Evolutionary conservation across 192 early-diverging fungal genomes (phyloP).

Genomic region (Umbelopsis ramanniana): DNA sequence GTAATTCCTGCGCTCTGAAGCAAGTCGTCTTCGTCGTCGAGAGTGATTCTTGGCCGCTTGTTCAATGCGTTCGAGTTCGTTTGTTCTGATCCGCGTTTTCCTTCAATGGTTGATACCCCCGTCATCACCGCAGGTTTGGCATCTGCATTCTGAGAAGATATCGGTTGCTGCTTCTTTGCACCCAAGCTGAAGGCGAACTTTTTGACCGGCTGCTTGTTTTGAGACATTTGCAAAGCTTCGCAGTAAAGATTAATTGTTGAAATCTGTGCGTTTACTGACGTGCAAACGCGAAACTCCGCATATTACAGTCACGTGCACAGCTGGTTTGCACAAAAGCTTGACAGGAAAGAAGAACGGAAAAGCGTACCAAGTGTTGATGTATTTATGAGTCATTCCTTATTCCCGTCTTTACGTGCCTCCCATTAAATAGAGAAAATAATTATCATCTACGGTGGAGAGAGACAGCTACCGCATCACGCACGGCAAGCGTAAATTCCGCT

Average conservation of each 20-base stretch:
- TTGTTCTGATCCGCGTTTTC: slow-evolving; percentile 1
- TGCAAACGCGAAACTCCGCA: too few species aligned
- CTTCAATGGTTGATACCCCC: not conserved
- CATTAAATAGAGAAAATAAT: too few species aligned
- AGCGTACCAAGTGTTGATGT: too few species aligned
- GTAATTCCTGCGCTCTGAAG: slow-evolving; percentile 41
- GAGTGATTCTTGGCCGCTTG: slow-evolving; percentile 28
- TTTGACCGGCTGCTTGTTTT: slow-evolving; percentile 11
- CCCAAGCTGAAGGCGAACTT: slow-evolving; percentile 19
- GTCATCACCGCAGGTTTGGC: not conserved
- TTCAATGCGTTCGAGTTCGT: not conserved
- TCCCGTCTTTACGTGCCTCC: too few species aligned
- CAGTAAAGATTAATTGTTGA: not conserved
- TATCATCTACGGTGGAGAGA: too few species aligned
- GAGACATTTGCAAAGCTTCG: not conserved
- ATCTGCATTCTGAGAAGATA: not conserved
- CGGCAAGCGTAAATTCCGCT: not conserved
- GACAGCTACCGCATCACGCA: too few species aligned
- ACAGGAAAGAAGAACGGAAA: too few species aligned
- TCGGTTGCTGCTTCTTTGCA: not conserved
- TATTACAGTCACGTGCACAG: too few species aligned
- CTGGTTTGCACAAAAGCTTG: too few species aligned
- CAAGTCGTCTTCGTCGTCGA: slow-evolving; percentile 41
- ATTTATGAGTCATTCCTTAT: too few species aligned
- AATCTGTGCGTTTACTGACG: too few species aligned